These are phyloP conservation scores for Alternaria panax DNA, from an alignment of 2,329 filamentous ascomycete genomes.

Conservation along the genomic window DNA sequence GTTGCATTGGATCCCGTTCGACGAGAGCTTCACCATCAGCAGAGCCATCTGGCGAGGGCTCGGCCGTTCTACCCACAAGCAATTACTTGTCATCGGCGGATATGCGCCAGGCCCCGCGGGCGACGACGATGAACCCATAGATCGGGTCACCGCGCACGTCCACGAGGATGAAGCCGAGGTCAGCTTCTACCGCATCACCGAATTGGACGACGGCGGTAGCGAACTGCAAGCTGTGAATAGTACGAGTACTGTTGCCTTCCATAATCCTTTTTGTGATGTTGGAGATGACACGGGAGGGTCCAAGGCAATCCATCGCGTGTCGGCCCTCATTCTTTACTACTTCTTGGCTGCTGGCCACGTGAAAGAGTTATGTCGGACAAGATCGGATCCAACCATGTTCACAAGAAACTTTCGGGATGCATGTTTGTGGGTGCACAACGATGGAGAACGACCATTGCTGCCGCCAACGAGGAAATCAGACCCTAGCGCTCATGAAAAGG, in stretches of 20 bases:
- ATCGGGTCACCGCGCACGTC: conserved; percentile 37
- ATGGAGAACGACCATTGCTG: conserved; percentile 28
- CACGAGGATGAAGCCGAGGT: conserved; percentile 39
- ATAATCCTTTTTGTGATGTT: conserved; percentile 38
- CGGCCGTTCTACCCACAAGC: conserved; percentile 38
- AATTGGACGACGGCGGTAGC: conserved; percentile 23
- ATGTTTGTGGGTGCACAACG: conserved; percentile 37
- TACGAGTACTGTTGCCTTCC: conserved; percentile 38
- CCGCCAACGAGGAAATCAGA: conserved; percentile 31
- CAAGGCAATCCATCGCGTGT: conserved; percentile 38
- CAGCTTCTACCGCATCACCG: conserved; percentile 36
- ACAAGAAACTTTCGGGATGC: conserved; percentile 40
- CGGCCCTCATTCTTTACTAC: conserved; percentile 37
- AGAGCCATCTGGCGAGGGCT: conserved; percentile 35
- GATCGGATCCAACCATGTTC: conserved; percentile 38
- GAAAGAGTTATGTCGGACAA: conserved; percentile 32
- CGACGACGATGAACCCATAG: conserved; percentile 30
- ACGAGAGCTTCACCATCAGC: conserved; percentile 35
- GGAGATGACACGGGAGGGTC: conserved; percentile 36
- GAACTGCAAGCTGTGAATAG: conserved; percentile 36
- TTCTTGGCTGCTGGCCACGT: conserved; percentile 37
- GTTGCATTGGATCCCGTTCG: conserved; percentile 34
- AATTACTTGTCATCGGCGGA: conserved; percentile 38
- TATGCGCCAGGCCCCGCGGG: conserved; percentile 36
- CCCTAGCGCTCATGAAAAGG: conserved; percentile 19